A percentile compares a stretch with the other conserved stretches of the same genome.
Conservation (phyloP, 1,284 basidiomycete species). For the Stereum hirsutum region DNA sequence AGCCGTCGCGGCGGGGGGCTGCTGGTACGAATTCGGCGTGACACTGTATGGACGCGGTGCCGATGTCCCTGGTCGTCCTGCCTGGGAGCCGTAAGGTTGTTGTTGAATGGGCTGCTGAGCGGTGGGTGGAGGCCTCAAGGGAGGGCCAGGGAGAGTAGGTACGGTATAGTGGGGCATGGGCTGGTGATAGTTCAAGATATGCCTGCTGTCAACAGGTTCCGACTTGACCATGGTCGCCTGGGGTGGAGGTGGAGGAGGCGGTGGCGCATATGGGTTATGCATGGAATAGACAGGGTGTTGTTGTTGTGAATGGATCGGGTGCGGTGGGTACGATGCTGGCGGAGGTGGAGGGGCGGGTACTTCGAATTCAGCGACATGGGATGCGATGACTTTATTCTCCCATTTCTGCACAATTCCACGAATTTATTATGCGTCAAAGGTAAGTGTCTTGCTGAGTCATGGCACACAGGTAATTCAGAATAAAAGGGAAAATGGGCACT, state of each 20-base stretch:
- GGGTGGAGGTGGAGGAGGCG: slow-evolving; percentile 19
- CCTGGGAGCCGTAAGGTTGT: slow-evolving; percentile 8
- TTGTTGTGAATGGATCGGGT: slow-evolving; percentile 18
- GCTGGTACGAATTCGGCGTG: slow-evolving; percentile 9
- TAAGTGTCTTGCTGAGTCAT: too few species aligned
- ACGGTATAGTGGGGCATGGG: slow-evolving; percentile 38
- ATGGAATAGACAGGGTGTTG: slow-evolving; percentile 22
- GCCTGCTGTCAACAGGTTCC: slow-evolving; percentile 58
- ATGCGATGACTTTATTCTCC: slow-evolving; percentile 88
- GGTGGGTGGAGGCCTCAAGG: slow-evolving; percentile 9
- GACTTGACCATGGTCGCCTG: slow-evolving; percentile 45
- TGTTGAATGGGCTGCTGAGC: slow-evolving; percentile 1
- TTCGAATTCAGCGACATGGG: slow-evolving; percentile 92
- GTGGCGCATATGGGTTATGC: slow-evolving; percentile 23
- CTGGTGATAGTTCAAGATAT: slow-evolving; percentile 38
- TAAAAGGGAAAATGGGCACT: slow-evolving; percentile 24
- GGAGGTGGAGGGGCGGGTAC: slow-evolving; percentile 30
- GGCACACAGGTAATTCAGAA: too few species aligned
- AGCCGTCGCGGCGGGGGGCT: slow-evolving; percentile 6
- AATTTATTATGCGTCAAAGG: too few species aligned
- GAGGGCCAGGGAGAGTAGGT: slow-evolving; percentile 47
- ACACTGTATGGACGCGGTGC: slow-evolving; percentile 2
- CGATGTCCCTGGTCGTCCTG: background rate
- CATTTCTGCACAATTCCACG: slow-evolving; percentile 91
- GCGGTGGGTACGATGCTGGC: slow-evolving; percentile 30